Base-by-base conservation (phyloP, 208 protist species). In the Trypanosoma conorhini region DNA sequence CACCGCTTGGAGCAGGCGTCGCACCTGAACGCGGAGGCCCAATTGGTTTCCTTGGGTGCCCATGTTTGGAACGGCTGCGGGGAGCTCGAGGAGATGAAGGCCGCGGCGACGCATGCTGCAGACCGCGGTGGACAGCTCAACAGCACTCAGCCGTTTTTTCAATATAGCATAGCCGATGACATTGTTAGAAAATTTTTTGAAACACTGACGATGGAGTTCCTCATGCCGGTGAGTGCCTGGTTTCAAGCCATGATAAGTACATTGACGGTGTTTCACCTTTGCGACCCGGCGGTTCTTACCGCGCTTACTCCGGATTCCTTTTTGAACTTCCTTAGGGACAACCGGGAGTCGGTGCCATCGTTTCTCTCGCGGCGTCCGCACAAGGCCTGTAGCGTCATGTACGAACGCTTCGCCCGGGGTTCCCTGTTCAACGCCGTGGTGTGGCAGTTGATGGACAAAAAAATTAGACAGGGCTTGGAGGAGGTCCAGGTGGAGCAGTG, bases 161-260 rank as follows among this genome's bases (percentile, higher is more conserved):
- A 91, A 50, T 89, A 76, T 63, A 83, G 80, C 56, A 82, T 96
- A 28, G 88, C 85, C 13, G 88, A 96, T 70, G 87, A 93, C 62
- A 85, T 92, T 24, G 72, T 93, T 48, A 82, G 85, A 35, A 90
- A 89, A 67, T 96, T 93, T 76, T 96, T 96, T 69, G 76, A 67
- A n/a, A 92, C 88, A 50, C 80, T 96, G 38, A 96, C 91, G 8
- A 77, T 62, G 31, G 88, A 96, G 76, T 96, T 96, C 74, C 77
- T 96, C 28, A 80, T 76, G 15, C 91, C 91, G 13, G 73, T 96
- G 9, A 79, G 73, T 38, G 58, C 74, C 15, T 96, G 87, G 87
- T 96, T 89, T 71, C 61, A 79, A 38, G 33, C 21, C 30, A 75
- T 86, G 22, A 83, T 77, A 7, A 69, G 48, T 3, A 30, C 59